Evolutionary conservation across 129 eudicot genomes (phyloP).

Genomic region (Smallanthus sonchifolius): DNA sequence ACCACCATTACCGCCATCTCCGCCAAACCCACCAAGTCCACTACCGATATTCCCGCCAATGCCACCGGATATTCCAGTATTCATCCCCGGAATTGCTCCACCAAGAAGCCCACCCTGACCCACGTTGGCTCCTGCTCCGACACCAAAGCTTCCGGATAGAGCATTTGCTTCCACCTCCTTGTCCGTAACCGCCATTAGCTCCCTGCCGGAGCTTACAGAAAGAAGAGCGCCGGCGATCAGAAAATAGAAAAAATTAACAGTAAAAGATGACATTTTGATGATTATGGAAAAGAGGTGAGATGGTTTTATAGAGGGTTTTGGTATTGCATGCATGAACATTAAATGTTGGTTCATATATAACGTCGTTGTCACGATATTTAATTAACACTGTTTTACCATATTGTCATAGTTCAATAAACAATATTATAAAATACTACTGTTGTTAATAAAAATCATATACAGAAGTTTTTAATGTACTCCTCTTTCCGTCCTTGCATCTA

Average conservation of each 20-base stretch:
- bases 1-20: slow-evolving; percentile 13
- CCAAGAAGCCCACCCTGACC: slow-evolving; percentile 37
- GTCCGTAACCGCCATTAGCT: slow-evolving; percentile 3
- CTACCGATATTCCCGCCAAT: slow-evolving; percentile 41
- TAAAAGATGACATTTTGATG: slow-evolving; percentile 27
- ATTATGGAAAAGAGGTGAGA: slow-evolving; percentile 10
- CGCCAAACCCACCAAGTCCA: slow-evolving; percentile 33
- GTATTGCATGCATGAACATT: slow-evolving; percentile 19
- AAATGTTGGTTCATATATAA: slow-evolving; percentile 1
- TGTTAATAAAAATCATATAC: not conserved
- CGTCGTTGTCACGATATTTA: slow-evolving; percentile 17
- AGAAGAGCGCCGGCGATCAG: slow-evolving; percentile 31
- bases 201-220: slow-evolving; percentile 30
- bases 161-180: slow-evolving; percentile 23
- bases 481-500: too few relatives aligned
- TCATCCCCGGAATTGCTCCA: slow-evolving; percentile 34
- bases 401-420: not conserved
- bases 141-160: slow-evolving; percentile 35
- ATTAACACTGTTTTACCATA: slow-evolving; percentile 12
- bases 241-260: slow-evolving; percentile 19
- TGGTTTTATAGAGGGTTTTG: slow-evolving; percentile 33
- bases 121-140: slow-evolving; percentile 27
- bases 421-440: not conserved
- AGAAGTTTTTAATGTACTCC: not conserved
- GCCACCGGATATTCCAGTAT: slow-evolving; percentile 31